phyloP scores from a whole-genome alignment of 2,329 filamentous ascomycete genomes.

The Hypoxylon sp. region DNA sequence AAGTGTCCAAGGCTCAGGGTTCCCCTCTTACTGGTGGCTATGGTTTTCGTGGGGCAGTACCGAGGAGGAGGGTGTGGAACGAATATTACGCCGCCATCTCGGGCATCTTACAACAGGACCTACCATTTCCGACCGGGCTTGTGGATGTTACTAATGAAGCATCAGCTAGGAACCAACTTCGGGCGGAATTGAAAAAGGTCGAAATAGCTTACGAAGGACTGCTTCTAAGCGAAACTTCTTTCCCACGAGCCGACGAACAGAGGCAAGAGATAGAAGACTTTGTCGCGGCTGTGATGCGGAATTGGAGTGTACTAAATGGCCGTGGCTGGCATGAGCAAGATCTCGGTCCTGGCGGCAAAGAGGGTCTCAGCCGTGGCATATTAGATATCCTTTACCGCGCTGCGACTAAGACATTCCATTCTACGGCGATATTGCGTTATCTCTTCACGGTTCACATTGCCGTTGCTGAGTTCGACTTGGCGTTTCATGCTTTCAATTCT shows the following conservation, averaged over 20 bases:
- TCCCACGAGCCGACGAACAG: slow-evolving; percentile 85
- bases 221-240: slow-evolving; percentile 82
- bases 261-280: slow-evolving; percentile 87
- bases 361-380: slow-evolving; percentile 79
- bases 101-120: slow-evolving; percentile 76
- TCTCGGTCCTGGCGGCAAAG: slow-evolving; percentile 84
- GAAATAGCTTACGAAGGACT: slow-evolving; percentile 85
- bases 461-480: slow-evolving; percentile 91
- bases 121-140: slow-evolving; percentile 71
- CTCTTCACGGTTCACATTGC: slow-evolving; percentile 90
- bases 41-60: slow-evolving; percentile 71
- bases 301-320: slow-evolving; percentile 88
- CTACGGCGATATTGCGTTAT: slow-evolving; percentile 86
- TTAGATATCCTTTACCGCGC: slow-evolving; percentile 92
- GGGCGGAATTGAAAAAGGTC: slow-evolving; percentile 82
- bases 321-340: slow-evolving; percentile 85
- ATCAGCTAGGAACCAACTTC: slow-evolving; percentile 74
- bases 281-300: slow-evolving; percentile 82
- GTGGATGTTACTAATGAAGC: slow-evolving; percentile 61
- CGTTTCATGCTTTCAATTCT: slow-evolving; percentile 90
- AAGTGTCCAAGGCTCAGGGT: slow-evolving; percentile 59
- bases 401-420: slow-evolving; percentile 95
- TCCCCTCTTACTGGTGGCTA: slow-evolving; percentile 66
- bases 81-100: slow-evolving; percentile 88
- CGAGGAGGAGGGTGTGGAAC: slow-evolving; percentile 81